Conservation (phyloP, 352 stramenopile species). For the Nothophytophthora sp. region DNA sequence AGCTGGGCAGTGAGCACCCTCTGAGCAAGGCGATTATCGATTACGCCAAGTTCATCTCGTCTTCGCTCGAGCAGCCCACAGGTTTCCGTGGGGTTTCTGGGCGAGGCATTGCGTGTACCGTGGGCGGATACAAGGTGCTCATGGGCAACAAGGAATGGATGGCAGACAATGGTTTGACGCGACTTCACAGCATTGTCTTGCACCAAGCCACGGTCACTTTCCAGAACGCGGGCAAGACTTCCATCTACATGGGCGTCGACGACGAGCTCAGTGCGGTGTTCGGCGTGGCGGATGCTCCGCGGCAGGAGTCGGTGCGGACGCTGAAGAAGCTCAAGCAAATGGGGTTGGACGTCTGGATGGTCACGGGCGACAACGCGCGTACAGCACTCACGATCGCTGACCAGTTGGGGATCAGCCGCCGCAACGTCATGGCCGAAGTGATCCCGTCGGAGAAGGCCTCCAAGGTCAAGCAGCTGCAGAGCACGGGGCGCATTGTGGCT, state of each 20-base stretch:
- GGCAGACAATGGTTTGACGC: slow-evolving; percentile 57
- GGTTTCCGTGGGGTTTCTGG: slow-evolving; percentile 85
- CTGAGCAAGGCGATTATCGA: slow-evolving; percentile 92
- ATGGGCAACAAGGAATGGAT: slow-evolving; percentile 93
- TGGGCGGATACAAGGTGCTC: slow-evolving; percentile 63
- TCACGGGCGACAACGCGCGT: slow-evolving; percentile 96
- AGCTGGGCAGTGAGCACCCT: slow-evolving; percentile 93
- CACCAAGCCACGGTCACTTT: slow-evolving; percentile 55
- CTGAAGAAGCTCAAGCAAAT: slow-evolving; percentile 86
- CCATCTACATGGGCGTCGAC: slow-evolving; percentile 91
- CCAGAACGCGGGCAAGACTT: slow-evolving; percentile 91
- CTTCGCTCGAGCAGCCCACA: slow-evolving; percentile 56
- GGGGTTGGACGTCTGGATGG: slow-evolving; percentile 95
- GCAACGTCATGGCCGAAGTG: slow-evolving; percentile 93
- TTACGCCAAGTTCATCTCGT: slow-evolving; percentile 76
- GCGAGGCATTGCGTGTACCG: slow-evolving; percentile 68
- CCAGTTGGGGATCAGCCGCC: slow-evolving; percentile 86
- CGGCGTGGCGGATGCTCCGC: slow-evolving; percentile 79
- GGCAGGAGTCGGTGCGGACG: slow-evolving; percentile 85
- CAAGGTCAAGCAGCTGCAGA: slow-evolving; percentile 91
- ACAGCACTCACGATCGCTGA: slow-evolving; percentile 93
- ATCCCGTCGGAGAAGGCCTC: slow-evolving; percentile 93
- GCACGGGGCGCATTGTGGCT: slow-evolving; percentile 78
- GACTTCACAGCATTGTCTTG: slow-evolving; percentile 45
- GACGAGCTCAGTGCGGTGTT: slow-evolving; percentile 65